Evolutionary conservation across 2,329 filamentous ascomycete species (phyloP).

Genomic region (Pseudogymnoascus verrucosus): DNA sequence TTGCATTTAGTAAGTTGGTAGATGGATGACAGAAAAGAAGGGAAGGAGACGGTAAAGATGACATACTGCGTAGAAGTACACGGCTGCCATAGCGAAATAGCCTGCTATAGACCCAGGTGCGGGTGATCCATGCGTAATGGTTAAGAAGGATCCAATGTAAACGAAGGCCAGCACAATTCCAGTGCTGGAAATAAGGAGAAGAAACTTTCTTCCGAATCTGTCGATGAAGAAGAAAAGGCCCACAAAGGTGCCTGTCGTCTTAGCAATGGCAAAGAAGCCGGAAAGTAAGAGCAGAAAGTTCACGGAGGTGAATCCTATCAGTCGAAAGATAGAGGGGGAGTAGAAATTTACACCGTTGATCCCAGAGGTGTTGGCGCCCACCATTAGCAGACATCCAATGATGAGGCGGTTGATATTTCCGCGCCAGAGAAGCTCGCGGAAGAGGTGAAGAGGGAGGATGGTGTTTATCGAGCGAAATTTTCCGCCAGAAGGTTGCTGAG

Average conservation of each 20-base stretch:
- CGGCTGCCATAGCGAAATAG: conserved; percentile 19
- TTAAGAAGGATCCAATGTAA: conserved; percentile 23
- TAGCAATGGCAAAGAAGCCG: conserved; percentile 13
- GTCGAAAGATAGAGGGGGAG: conserved; percentile 19
- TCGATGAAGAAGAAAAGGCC: conserved; percentile 2
- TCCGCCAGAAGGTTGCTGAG: not conserved
- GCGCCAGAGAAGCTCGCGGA: conserved; percentile 18
- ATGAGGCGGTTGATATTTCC: conserved; percentile 18
- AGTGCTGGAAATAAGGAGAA: not conserved
- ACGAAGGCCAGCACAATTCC: conserved; percentile 16
- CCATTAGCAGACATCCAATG: conserved; percentile 20
- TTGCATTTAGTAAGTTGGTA: not conserved
- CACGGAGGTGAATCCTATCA: conserved; percentile 20
- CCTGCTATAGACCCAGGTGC: conserved; percentile 13
- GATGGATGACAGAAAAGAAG: not conserved
- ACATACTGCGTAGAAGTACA: conserved; percentile 22
- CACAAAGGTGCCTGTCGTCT: not conserved
- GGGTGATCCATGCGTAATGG: conserved; percentile 14
- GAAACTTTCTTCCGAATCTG: conserved; percentile 6
- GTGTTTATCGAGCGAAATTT: not conserved
- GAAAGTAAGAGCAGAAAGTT: conserved; percentile 18
- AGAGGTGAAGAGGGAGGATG: not conserved
- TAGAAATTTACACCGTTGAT: conserved; percentile 25
- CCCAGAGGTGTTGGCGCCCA: conserved; percentile 22
- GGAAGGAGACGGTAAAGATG: not conserved